A percentile compares a stretch with the other conserved stretches of the same genome.
phyloP scores from a whole-genome alignment of 768 basidiomycete genomes.

The Pleurotus djamor region DNA sequence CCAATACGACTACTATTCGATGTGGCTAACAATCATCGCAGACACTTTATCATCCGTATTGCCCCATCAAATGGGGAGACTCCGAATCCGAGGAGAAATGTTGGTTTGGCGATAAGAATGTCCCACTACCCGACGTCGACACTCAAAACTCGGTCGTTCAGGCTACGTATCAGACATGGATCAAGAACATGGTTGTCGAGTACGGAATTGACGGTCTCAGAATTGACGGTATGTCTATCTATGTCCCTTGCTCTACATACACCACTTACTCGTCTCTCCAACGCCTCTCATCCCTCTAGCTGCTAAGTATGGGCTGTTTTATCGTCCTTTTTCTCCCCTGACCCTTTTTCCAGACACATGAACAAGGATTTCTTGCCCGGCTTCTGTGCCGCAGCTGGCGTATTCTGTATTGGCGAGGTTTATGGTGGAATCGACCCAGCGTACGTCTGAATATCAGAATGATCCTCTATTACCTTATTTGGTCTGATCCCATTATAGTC shows the following conservation, averaged over 20 bases:
- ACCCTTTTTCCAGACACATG: constrained; percentile 55
- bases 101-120: constrained; percentile 78
- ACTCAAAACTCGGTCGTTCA: constrained; percentile 67
- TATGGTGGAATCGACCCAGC: constrained; percentile 42
- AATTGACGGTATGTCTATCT: constrained; percentile 57
- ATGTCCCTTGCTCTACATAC: neutral
- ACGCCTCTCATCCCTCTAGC: constrained; percentile 21
- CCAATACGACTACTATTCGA: constrained; percentile 4
- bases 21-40: constrained; percentile 19
- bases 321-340: neutral
- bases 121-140: constrained; percentile 78
- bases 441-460: constrained; percentile 33
- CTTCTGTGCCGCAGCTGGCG: constrained; percentile 73
- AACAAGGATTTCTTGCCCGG: constrained; percentile 72
- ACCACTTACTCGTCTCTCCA: too few relatives aligned
- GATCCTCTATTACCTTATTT: constrained; percentile 7
- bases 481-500: constrained; percentile 25
- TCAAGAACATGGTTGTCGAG: constrained; percentile 61
- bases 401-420: constrained; percentile 88
- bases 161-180: constrained; percentile 65
- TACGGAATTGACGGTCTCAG: constrained; percentile 85
- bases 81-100: constrained; percentile 69
- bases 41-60: constrained; percentile 78
- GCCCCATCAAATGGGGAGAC: constrained; percentile 70
- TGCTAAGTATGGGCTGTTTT: constrained; percentile 33